A percentile compares a stretch with the other conserved stretches of the same genome.
Conservation (phyloP, 129 eudicot genomes). For the Flaveria robusta region DNA sequence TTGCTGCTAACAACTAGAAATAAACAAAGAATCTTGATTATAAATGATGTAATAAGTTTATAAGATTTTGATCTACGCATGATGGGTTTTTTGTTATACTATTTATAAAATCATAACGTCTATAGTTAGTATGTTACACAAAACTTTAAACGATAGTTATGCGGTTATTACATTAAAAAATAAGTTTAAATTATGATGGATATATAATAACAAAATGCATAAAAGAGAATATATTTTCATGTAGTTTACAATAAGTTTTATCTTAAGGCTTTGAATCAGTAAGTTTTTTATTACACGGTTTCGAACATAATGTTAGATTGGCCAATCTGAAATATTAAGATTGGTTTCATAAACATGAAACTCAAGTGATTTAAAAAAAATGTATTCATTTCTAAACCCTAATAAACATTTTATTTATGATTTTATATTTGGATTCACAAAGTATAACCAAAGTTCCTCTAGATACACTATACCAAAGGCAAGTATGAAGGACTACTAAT, state of each 20-base stretch:
- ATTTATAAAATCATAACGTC: background rate
- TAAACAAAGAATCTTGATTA: constrained; percentile 7
- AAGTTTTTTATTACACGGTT: background rate
- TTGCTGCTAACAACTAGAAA: constrained; percentile 16
- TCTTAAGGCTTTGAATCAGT: background rate
- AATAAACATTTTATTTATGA: background rate
- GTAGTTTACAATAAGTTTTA: too few relatives aligned
- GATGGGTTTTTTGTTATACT: background rate
- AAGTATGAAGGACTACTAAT: background rate
- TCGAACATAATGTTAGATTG: background rate
- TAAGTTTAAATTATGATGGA: background rate
- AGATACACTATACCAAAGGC: constrained; percentile 20
- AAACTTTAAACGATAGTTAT: background rate
- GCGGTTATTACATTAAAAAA: background rate
- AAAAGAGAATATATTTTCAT: too few relatives aligned
- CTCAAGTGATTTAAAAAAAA: too few relatives aligned
- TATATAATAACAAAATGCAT: too few relatives aligned
- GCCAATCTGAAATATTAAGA: background rate
- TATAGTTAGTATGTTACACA: background rate
- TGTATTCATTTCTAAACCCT: background rate
- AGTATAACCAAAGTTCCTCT: constrained; percentile 1
- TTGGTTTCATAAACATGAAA: too few relatives aligned
- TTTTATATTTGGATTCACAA: background rate
- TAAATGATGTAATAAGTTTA: background rate
- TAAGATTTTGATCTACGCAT: background rate